Percentiles rank a stretch among this genome's conserved stretches.
These are phyloP conservation scores for Schwanniomyces vanrijiae DNA, from an alignment of 805 yeast genomes.

Conservation along the genomic window DNA sequence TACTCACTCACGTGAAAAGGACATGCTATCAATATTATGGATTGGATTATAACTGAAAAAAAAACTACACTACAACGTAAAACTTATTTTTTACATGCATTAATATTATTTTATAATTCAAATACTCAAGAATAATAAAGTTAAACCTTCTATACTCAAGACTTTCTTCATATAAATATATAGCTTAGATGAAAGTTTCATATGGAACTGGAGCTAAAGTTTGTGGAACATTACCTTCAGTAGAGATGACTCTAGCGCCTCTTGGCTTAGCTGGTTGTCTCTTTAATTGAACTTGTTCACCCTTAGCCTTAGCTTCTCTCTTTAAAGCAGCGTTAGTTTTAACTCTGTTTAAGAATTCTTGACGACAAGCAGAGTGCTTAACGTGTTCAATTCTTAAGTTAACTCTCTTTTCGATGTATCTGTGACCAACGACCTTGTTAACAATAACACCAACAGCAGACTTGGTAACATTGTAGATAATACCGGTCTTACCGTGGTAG, in stretches of 20 bases:
- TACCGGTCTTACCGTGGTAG: slow-evolving; percentile 99
- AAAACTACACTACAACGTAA: neutral
- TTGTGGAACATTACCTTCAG: slow-evolving; percentile 85
- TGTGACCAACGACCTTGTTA: slow-evolving; percentile 98
- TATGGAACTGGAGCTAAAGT: slow-evolving; percentile 98
- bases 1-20: neutral
- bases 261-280: slow-evolving; percentile 99
- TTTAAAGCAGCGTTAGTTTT: slow-evolving; percentile 93
- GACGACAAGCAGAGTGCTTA: slow-evolving; percentile 99
- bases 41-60: neutral
- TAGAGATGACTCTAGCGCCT: slow-evolving; percentile 80
- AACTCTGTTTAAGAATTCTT: slow-evolving; percentile 98
- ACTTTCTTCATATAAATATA: neutral
- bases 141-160: neutral
- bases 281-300: slow-evolving; percentile 88
- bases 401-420: slow-evolving; percentile 98
- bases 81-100: slow-evolving; percentile 7
- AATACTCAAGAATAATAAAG: slow-evolving; percentile 1
- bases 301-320: slow-evolving; percentile 92
- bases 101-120: slow-evolving; percentile 4
- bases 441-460: slow-evolving; percentile 96
- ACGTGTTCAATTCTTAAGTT: slow-evolving; percentile 98
- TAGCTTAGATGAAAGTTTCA: slow-evolving; percentile 94
- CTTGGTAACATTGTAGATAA: slow-evolving; percentile 98
- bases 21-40: too few relatives aligned